Base-by-base conservation (phyloP, 345 rosid genomes). In the Cardamine occulta region DNA sequence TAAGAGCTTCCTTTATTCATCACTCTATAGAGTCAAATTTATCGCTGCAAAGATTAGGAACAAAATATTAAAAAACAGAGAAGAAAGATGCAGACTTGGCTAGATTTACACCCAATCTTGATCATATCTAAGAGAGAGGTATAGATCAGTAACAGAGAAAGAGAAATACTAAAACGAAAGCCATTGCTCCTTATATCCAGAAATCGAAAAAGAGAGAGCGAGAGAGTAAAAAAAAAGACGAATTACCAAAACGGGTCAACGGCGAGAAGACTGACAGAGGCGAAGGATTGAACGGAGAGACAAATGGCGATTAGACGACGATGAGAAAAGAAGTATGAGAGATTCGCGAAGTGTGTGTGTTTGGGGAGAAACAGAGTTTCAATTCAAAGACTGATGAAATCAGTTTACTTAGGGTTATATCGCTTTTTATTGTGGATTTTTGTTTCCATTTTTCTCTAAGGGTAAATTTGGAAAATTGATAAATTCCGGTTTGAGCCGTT, bases 331-430 rank as follows among this genome's bases (percentile, higher is more conserved):
- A 45, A 31, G 47, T 44, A 45, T 2, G 49, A 21, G 68, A 63
- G 68, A 63, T 42, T 63, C 44, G 44, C 42, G 2, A 18, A 29
- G 42, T 28, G 73, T 55, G 73, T 42, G n/a, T n/a, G n/a, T 69
- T 56, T 26, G 8, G 11, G 10, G 21, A 68, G 68, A 72, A 11
- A 72, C 47, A 6, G 28, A 71, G 48, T 59, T 4, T 45, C 53
- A 13, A 45, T 9, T 45, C 53, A 5, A 45, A 39, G 14, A 12
- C 28, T 40, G 18, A 42, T 5, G 24, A 31, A 72, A n/a, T 8
- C 19, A 0, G 31, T 68, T 40, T n/a, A 5, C 10, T 47, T 60
- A 48, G 58, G 75, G 66, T 44, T 70, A 26, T 66, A 28, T 29
- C 34, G 37, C 37, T 37, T 64, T 70, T 39, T 44, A 64, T 44